These are phyloP conservation scores for Avena atlantica DNA, from an alignment of 176 grass and related monocot species.

Conservation along the genomic window DNA sequence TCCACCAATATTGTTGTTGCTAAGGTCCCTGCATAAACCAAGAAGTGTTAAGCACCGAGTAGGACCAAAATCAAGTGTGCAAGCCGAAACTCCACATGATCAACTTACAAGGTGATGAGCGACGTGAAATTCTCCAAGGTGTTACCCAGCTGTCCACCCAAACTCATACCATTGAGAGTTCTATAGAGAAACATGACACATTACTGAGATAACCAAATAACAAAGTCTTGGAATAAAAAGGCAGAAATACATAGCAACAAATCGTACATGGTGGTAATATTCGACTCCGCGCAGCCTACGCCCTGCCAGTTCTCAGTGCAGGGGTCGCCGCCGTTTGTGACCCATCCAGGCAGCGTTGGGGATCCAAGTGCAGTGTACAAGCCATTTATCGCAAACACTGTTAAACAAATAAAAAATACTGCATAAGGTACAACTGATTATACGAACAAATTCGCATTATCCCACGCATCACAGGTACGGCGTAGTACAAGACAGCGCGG, in stretches of 20 bases:
- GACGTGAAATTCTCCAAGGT: conserved; percentile 83
- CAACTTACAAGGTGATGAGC: conserved; percentile 82
- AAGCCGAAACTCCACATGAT: conserved; percentile 40
- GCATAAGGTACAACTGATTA: background rate
- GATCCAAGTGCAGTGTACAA: conserved; percentile 76
- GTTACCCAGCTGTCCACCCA: conserved; percentile 84
- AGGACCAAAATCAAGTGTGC: background rate
- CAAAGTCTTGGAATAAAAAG: background rate
- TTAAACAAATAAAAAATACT: conserved; percentile 8
- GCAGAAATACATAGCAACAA: conserved; percentile 33
- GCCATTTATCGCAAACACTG: conserved; percentile 92
- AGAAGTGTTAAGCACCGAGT: conserved; percentile 30
- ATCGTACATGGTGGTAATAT: conserved; percentile 93
- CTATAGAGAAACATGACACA: conserved; percentile 50
- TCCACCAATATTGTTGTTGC: conserved; percentile 96
- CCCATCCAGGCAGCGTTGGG: conserved; percentile 79
- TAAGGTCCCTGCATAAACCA: conserved; percentile 77
- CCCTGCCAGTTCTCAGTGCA: conserved; percentile 88
- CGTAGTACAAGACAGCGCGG: background rate
- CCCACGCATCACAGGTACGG: background rate
- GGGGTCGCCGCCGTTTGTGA: conserved; percentile 78
- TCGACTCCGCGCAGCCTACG: conserved; percentile 70
- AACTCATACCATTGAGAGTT: conserved; percentile 69
- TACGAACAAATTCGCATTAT: background rate
- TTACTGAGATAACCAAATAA: conserved; percentile 36